These are phyloP conservation scores for Pyricularia sp. DNA, from an alignment of 2,329 filamentous ascomycete species.

Conservation along the genomic window DNA sequence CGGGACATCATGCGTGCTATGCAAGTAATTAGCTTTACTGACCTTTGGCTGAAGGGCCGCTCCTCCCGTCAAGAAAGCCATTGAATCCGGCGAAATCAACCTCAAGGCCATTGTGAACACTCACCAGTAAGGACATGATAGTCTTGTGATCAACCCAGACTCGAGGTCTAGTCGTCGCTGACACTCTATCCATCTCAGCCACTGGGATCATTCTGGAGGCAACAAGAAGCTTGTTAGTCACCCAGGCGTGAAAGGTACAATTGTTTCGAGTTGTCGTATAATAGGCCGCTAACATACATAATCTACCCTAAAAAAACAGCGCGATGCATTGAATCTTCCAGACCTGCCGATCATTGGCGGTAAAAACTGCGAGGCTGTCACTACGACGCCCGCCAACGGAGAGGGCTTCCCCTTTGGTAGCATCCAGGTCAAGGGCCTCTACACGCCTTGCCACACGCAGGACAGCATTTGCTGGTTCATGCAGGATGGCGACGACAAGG, in stretches of 20 bases:
- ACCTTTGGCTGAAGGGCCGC: conserved; percentile 35
- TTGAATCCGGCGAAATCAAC: conserved; percentile 64
- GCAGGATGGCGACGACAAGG: conserved; percentile 66
- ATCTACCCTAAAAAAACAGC: conserved; percentile 11
- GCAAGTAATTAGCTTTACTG: background rate
- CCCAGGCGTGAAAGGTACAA: background rate
- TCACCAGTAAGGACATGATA: conserved; percentile 66
- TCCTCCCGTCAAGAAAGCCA: conserved; percentile 62
- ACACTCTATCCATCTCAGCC: conserved; percentile 39
- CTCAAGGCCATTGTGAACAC: conserved; percentile 90
- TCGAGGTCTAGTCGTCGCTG: background rate
- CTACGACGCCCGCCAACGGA: conserved; percentile 63
- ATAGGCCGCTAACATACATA: background rate
- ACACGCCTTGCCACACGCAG: conserved; percentile 96
- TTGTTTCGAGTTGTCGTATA: background rate
- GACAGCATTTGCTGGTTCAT: conserved; percentile 96
- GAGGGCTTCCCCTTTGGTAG: conserved; percentile 74
- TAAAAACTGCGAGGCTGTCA: conserved; percentile 69
- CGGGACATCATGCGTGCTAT: background rate
- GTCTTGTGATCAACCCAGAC: background rate
- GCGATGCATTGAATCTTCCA: conserved; percentile 40
- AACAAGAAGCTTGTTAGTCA: conserved; percentile 64
- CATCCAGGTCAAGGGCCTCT: conserved; percentile 76
- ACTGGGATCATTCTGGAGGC: conserved; percentile 90
- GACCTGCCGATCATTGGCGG: conserved; percentile 76